A percentile compares a stretch with the other conserved stretches of the same genome.
phyloP scores from a whole-genome alignment of 2,329 filamentous ascomycete genomes.

The Cercospora sp. region DNA sequence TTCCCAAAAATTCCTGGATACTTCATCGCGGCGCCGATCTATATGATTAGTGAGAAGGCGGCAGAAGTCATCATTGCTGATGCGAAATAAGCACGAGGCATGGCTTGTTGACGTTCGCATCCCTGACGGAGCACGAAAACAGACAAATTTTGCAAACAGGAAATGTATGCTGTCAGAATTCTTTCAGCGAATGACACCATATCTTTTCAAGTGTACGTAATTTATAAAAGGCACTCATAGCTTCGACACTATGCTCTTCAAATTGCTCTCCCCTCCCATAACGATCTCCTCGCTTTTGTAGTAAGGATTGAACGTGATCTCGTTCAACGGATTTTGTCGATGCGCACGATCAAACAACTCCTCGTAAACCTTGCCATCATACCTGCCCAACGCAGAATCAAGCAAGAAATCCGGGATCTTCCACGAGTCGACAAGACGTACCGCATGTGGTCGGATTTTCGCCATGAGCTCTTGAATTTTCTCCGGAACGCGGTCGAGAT shows the following conservation, averaged over 20 bases:
- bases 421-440: conserved; percentile 56
- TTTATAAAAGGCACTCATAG: conserved; percentile 25
- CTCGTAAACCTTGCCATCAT: conserved; percentile 57
- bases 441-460: conserved; percentile 53
- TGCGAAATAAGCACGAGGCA: background rate
- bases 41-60: conserved; percentile 63
- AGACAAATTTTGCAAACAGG: background rate
- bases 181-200: background rate
- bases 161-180: background rate
- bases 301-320: conserved; percentile 53
- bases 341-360: conserved; percentile 55
- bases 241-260: conserved; percentile 37
- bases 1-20: conserved; percentile 59
- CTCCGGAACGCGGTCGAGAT: conserved; percentile 46
- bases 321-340: conserved; percentile 54
- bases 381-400: conserved; percentile 54
- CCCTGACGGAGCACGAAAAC: background rate
- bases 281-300: conserved; percentile 54
- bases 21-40: conserved; percentile 54
- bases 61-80: conserved; percentile 54
- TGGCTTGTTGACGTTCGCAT: background rate
- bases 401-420: conserved; percentile 55
- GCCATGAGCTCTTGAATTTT: conserved; percentile 51
- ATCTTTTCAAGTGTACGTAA: background rate
- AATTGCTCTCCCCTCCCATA: conserved; percentile 43